These are phyloP conservation scores for Draba incana DNA, from an alignment of 345 rosid species.

Conservation along the genomic window DNA sequence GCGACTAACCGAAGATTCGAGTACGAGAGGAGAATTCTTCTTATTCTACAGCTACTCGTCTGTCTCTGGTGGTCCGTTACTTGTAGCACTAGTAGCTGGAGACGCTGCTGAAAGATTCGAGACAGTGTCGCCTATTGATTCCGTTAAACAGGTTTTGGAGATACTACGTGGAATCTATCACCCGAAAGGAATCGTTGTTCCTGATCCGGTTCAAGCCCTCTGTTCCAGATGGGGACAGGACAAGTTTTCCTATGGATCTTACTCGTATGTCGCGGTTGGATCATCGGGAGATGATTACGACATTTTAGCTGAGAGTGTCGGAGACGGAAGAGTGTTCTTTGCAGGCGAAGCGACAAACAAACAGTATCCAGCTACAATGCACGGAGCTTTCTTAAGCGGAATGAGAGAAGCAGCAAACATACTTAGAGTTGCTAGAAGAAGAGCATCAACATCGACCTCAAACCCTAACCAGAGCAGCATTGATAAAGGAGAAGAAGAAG, in stretches of 20 bases:
- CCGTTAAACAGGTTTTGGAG: slow-evolving; percentile 69
- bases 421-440: slow-evolving; percentile 70
- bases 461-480: slow-evolving; percentile 36
- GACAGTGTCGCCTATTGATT: slow-evolving; percentile 78
- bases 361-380: slow-evolving; percentile 98
- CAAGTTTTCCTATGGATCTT: slow-evolving; percentile 78
- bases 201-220: slow-evolving; percentile 90
- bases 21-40: slow-evolving; percentile 89
- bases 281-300: slow-evolving; percentile 98
- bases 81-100: slow-evolving; percentile 93
- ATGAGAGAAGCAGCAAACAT: slow-evolving; percentile 98
- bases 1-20: slow-evolving; percentile 74
- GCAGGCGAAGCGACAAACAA: slow-evolving; percentile 98
- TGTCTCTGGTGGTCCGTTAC: slow-evolving; percentile 90
- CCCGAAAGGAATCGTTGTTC: slow-evolving; percentile 92
- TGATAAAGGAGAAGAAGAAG: slow-evolving; percentile 38
- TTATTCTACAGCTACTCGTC: slow-evolving; percentile 89
- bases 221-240: slow-evolving; percentile 97
- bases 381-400: slow-evolving; percentile 94
- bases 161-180: slow-evolving; percentile 83
- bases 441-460: slow-evolving; percentile 43
- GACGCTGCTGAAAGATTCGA: slow-evolving; percentile 88
- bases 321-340: slow-evolving; percentile 93
- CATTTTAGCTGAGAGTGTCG: slow-evolving; percentile 85
- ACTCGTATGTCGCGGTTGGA: slow-evolving; percentile 88